phyloP scores from a whole-genome alignment of 2,329 filamentous ascomycete species.

The Alternaria triticimaculans region DNA sequence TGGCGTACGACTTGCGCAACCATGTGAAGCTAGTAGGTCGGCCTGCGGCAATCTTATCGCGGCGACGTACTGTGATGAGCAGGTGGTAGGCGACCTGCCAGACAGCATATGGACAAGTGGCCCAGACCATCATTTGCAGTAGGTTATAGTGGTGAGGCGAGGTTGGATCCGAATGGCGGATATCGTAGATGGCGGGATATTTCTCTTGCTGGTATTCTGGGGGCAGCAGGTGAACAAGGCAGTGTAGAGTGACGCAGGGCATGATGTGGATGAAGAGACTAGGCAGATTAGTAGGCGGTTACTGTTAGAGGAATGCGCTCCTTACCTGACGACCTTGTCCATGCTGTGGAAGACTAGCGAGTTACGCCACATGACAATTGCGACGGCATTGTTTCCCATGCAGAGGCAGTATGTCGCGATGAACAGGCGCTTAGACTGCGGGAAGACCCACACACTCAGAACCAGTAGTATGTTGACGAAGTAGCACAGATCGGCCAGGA shows the following conservation, averaged over 20 bases:
- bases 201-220: slow-evolving; percentile 68
- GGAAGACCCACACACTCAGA: slow-evolving; percentile 88
- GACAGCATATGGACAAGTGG: slow-evolving; percentile 86
- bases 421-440: slow-evolving; percentile 86
- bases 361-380: slow-evolving; percentile 99
- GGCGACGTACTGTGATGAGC: slow-evolving; percentile 91
- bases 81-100: slow-evolving; percentile 96
- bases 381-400: slow-evolving; percentile 95
- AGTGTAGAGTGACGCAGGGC: slow-evolving; percentile 93
- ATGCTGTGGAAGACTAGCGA: slow-evolving; percentile 98
- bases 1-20: slow-evolving; percentile 89
- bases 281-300: slow-evolving; percentile 13
- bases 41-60: slow-evolving; percentile 93
- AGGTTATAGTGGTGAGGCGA: slow-evolving; percentile 82
- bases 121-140: slow-evolving; percentile 89
- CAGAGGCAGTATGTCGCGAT: slow-evolving; percentile 91
- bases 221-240: slow-evolving; percentile 82
- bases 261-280: slow-evolving; percentile 99
- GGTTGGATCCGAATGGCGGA: slow-evolving; percentile 72
- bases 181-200: slow-evolving; percentile 85
- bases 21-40: slow-evolving; percentile 97
- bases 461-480: slow-evolving; percentile 91
- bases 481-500: slow-evolving; percentile 95
- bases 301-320: slow-evolving; percentile 21
- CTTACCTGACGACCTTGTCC: slow-evolving; percentile 88